Evolutionary conservation across 495 filamentous ascomycete genomes (phyloP), one percentile per base, ranked within the genome.

Genomic region (Lophiostoma macrostomum): DNA sequence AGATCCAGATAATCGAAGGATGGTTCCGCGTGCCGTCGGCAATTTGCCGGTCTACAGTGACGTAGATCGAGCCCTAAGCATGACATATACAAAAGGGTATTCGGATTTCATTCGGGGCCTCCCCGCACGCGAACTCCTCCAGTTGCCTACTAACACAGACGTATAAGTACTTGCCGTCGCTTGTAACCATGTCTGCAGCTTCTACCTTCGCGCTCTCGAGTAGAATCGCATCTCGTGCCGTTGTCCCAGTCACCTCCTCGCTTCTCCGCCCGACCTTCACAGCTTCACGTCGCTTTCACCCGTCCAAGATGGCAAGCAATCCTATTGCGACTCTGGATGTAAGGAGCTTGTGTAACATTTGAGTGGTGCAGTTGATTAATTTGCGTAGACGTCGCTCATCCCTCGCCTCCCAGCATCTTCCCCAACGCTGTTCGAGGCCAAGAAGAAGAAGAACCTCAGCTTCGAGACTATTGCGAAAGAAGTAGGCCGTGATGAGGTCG

Each of bases 401-500:
- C 66, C 63, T 46, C 69, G 76, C 55, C 83, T 94, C 32, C 86
- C 90, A 11, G 62, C 73, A n/a, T 80, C 85, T 50, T 81, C 85
- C 6, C 70, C 76, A 35, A 81, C 83, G 18, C 88, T 98, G 63
- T 96, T 98, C 76, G 73, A 79, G 12, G 88, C 86, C 55, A 98
- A 98, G 71, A 83, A 88, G 24, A 60, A 68, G 28, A 82, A 83
- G 61, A 75, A 80, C 41, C 76, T 95, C 23, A 87, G 78, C 68
- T 98, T 98, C 60, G 88, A 89, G 63, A 67, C 79, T 18, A 93
- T 98, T 64, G 89, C 80, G 19, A 65, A 81, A 56, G 69, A 83
- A 20, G 78, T 97, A 35, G 86, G 84, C 11, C 89, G 93, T 41
- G 82, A 84, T 59, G 93, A 98, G 69, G 91, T 98, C 4, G 88